Evolutionary conservation across 179 eudicot species (phyloP).

Genomic region (Spinacia oleracea): DNA sequence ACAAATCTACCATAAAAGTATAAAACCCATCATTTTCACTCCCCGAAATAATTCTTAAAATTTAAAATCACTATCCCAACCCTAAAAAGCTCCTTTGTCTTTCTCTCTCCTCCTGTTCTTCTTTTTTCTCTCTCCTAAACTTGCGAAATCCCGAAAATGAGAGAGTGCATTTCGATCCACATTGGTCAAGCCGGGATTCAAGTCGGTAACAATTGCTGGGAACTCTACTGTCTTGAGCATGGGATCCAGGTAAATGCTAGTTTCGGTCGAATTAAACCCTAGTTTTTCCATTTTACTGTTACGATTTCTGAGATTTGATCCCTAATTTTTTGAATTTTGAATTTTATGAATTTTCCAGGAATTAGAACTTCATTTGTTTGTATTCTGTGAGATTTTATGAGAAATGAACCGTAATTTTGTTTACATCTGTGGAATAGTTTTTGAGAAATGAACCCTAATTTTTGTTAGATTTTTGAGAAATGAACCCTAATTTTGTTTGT

Average conservation of each 20-base stretch:
- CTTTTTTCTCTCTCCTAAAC: background rate
- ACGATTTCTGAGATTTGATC: too few relatives aligned
- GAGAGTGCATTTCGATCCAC: constrained; percentile 78
- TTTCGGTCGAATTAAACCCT: background rate
- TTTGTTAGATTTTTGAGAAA: too few relatives aligned
- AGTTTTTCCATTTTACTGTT: background rate
- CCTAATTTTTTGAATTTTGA: background rate
- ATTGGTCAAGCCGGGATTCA: constrained; percentile 79
- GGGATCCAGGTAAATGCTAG: constrained; percentile 53
- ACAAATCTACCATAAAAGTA: background rate
- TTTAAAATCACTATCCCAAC: background rate
- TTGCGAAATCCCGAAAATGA: constrained; percentile 36
- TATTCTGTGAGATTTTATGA: too few relatives aligned
- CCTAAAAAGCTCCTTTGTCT: background rate
- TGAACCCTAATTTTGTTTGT: too few relatives aligned
- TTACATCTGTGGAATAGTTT: too few relatives aligned
- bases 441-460: too few relatives aligned
- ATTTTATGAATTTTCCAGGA: too few relatives aligned
- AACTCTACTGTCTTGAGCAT: constrained; percentile 72
- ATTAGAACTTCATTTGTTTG: too few relatives aligned
- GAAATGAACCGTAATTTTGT: too few relatives aligned
- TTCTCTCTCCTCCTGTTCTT: background rate
- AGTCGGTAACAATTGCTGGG: constrained; percentile 76
- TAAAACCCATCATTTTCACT: background rate
- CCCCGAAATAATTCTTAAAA: background rate